Percentiles rank a stretch among this genome's conserved stretches.
phyloP scores from a whole-genome alignment of 202 grass and related monocot genomes.

The Musa balbisiana region DNA sequence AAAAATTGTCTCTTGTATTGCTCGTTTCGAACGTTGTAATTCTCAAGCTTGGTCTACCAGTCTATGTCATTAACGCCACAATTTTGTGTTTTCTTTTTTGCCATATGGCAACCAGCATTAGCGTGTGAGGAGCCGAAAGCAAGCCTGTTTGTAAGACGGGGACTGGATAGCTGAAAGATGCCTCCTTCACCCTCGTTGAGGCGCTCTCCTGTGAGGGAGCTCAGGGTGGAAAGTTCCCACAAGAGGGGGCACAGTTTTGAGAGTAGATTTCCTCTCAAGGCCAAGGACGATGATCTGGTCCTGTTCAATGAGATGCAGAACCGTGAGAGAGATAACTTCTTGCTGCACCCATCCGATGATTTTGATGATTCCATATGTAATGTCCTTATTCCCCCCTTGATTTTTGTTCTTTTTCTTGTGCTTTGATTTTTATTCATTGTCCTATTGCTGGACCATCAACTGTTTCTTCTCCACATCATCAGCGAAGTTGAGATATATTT shows the following conservation, averaged over 20 bases:
- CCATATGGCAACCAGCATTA: background rate
- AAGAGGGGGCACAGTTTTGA: constrained; percentile 57
- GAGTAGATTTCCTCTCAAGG: constrained; percentile 28
- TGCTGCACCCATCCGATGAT: constrained; percentile 62
- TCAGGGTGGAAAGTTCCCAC: constrained; percentile 26
- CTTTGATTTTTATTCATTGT: too few species aligned
- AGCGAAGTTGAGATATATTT: constrained; percentile 75
- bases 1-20: background rate
- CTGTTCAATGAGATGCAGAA: constrained; percentile 72
- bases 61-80: background rate
- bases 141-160: background rate
- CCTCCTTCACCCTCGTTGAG: constrained; percentile 46
- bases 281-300: constrained; percentile 63
- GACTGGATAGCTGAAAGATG: constrained; percentile 41
- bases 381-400: constrained; percentile 2
- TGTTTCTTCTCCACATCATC: constrained; percentile 27
- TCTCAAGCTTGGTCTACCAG: background rate
- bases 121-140: constrained; percentile 11
- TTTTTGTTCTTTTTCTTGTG: background rate
- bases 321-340: constrained; percentile 67
- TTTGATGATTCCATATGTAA: constrained; percentile 80
- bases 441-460: background rate
- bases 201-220: constrained; percentile 48
- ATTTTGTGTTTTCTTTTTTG: background rate
- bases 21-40: background rate